Base-by-base conservation (phyloP, 495 filamentous ascomycete genomes). In the Xylaria flabelliformis region DNA sequence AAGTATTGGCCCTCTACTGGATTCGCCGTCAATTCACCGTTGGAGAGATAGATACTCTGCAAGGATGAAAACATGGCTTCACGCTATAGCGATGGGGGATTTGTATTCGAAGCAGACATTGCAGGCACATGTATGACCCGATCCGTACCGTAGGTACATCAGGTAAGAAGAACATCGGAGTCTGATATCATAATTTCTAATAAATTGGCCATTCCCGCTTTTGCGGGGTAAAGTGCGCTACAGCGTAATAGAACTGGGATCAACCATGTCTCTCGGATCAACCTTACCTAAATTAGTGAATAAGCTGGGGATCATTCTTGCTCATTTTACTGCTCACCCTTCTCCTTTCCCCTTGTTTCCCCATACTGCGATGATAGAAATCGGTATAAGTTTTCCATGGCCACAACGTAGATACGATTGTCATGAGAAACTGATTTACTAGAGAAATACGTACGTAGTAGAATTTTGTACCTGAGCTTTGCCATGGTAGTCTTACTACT, bases 171-270 rank as follows among this genome's bases (percentile, higher is more conserved):
- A 15, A 6, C 44, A 46, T 19, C 19, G 39, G 21, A 63, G 8
- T 26, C 21, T 12, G 21, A 58, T 32, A 36, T 59, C 55, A 36
- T 59, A 36, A 59, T 36, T 59, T 59, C 15, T 17, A 58, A 29
- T 8, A n/a, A 19, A 15, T 34, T 21, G 12, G n/a, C 19, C 42
- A 69, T 44, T 68, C 66, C 66, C 66, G 66, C 66, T 69, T 62
- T 69, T 69, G 67, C 67, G 67, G 67, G 67, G 67, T 59, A 69
- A 66, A 17, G 42, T 24, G 32, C 42, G 19, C 32, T 42, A 58
- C 21, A 32, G 13, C 24, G 19, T 46, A 5, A 1, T 34, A 34
- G 1, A n/a, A 7, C 41, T 8, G n/a, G 50, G 32, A 36, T 56
- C 9, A 21, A 29, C 32, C 32, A 44, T 56, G 29, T 55, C 32